phyloP scores from a whole-genome alignment of 768 basidiomycete species.

The Russula griseocarnosa region DNA sequence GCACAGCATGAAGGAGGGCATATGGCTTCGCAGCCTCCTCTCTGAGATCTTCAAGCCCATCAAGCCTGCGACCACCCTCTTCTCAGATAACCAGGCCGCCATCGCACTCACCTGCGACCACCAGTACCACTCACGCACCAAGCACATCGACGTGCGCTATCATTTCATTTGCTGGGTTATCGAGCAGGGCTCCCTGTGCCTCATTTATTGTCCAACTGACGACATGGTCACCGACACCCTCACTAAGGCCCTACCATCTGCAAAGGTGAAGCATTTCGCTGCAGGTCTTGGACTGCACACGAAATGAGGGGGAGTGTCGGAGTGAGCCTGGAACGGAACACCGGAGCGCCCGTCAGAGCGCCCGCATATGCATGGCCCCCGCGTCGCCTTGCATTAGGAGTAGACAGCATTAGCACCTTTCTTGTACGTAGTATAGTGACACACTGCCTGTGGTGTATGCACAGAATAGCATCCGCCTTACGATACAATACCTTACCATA shows the following conservation, averaged over 20 bases:
- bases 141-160: neutral
- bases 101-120: neutral
- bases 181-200: neutral
- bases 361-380: too few relatives aligned
- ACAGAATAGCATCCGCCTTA: too few relatives aligned
- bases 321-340: neutral
- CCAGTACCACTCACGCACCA: neutral
- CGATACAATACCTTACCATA: too few relatives aligned
- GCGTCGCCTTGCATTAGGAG: too few relatives aligned
- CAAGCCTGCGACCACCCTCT: neutral
- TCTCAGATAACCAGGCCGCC: neutral
- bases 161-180: neutral
- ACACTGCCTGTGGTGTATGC: too few relatives aligned
- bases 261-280: neutral
- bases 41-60: neutral
- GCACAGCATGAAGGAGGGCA: neutral
- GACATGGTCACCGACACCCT: conserved; percentile 9
- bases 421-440: too few relatives aligned
- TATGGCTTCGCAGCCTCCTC: neutral
- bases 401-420: too few relatives aligned
- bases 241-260: neutral
- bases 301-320: neutral
- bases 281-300: neutral
- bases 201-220: conserved; percentile 7
- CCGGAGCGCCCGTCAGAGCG: too few relatives aligned